A percentile compares a stretch with the other conserved stretches of the same genome.
Conservation (phyloP, 2,329 filamentous ascomycete species). For the Xylariales sp. region DNA sequence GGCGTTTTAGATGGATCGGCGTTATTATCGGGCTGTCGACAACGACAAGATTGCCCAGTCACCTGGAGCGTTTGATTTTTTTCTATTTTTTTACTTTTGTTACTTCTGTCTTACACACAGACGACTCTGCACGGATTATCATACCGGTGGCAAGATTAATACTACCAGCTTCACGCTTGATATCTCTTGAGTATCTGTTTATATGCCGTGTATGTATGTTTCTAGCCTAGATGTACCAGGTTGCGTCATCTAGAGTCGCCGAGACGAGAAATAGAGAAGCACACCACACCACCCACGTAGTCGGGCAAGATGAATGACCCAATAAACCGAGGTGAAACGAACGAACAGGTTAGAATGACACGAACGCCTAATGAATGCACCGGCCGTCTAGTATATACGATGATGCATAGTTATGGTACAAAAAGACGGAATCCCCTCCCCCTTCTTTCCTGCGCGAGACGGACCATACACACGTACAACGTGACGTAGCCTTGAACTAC, state of each 20-base stretch:
- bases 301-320: neutral
- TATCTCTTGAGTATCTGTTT: neutral
- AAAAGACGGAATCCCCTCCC: neutral
- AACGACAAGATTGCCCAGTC: slow-evolving; percentile 15
- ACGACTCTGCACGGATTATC: slow-evolving; percentile 8
- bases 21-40: slow-evolving; percentile 23
- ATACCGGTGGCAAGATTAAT: slow-evolving; percentile 24
- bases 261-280: no score
- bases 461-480: neutral
- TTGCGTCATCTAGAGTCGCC: neutral
- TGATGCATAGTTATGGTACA: slow-evolving; percentile 31
- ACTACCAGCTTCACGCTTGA: slow-evolving; percentile 14
- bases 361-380: slow-evolving; percentile 31
- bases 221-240: neutral
- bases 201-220: neutral
- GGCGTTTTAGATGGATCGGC: slow-evolving; percentile 36
- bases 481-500: neutral
- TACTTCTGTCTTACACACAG: slow-evolving; percentile 2
- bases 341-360: slow-evolving; percentile 5
- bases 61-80: slow-evolving; percentile 20
- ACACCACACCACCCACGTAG: neutral
- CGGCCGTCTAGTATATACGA: slow-evolving; percentile 24
- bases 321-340: neutral
- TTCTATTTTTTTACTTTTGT: slow-evolving; percentile 7
- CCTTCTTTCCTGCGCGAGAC: no score